Evolutionary conservation across 306 rosid species (phyloP).

Genomic region (Pyrus pyrifolia): DNA sequence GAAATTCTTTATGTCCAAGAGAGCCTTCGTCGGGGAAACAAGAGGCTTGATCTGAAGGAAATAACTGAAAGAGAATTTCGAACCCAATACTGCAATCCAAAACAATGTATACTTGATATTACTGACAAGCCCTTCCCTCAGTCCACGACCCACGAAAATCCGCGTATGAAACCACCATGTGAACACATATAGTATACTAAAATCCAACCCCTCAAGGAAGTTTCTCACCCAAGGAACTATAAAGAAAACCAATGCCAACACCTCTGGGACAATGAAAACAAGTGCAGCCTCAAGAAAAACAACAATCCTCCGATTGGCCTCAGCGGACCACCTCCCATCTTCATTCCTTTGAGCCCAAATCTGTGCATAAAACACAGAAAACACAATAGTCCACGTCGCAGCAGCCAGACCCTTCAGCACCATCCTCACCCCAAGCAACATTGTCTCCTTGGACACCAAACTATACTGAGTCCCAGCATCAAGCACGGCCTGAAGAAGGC

Average conservation of each 20-base stretch:
- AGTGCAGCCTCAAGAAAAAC: slow-evolving; percentile 54
- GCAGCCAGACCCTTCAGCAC: slow-evolving; percentile 64
- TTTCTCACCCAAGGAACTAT: slow-evolving; percentile 73
- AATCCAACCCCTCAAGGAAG: slow-evolving; percentile 54
- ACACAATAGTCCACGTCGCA: slow-evolving; percentile 61
- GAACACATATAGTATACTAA: slow-evolving; percentile 48
- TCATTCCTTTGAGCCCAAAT: slow-evolving; percentile 75
- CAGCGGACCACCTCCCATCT: slow-evolving; percentile 48
- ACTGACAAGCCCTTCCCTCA: slow-evolving; percentile 72
- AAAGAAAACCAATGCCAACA: slow-evolving; percentile 58
- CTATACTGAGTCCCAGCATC: slow-evolving; percentile 97
- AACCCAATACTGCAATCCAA: slow-evolving; percentile 63
- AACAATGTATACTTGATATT: slow-evolving; percentile 64
- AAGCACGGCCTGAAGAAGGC: slow-evolving; percentile 77
- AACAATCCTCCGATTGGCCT: slow-evolving; percentile 50
- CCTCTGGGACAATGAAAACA: slow-evolving; percentile 61
- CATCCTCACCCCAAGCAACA: slow-evolving; percentile 79
- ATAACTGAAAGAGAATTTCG: slow-evolving; percentile 81
- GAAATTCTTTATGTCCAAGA: slow-evolving; percentile 32
- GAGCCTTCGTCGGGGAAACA: slow-evolving; percentile 60
- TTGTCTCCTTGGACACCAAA: slow-evolving; percentile 72
- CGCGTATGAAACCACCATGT: slow-evolving; percentile 95
- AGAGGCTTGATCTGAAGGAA: slow-evolving; percentile 87
- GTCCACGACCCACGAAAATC: slow-evolving; percentile 78
- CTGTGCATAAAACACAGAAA: slow-evolving; percentile 55